These are phyloP conservation scores for Cutaneotrichosporon daszewskae DNA, from an alignment of 1,284 basidiomycete species.

Conservation along the genomic window DNA sequence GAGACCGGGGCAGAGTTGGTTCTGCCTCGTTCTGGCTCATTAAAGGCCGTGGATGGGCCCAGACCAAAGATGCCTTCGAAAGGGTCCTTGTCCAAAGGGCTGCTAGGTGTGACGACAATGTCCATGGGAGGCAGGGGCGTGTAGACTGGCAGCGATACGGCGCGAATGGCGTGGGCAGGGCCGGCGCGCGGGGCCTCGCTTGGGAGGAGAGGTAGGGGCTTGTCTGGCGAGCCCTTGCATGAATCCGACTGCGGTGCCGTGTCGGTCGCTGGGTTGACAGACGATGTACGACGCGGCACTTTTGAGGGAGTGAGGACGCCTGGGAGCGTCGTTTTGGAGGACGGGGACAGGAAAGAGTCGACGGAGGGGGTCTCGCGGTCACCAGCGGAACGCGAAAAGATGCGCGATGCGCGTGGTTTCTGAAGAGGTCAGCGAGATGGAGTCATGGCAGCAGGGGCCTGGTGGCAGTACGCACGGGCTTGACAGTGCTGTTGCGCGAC, in stretches of 20 bases:
- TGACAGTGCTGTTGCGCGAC: conserved; percentile 11
- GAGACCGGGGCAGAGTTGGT: conserved; percentile 20
- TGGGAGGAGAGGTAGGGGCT: conserved; percentile 10
- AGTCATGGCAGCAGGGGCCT: background rate
- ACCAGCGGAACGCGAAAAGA: conserved; percentile 26
- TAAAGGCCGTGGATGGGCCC: background rate
- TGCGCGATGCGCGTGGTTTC: conserved; percentile 18
- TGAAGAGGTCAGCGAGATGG: conserved; percentile 2
- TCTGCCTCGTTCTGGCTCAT: conserved; percentile 4
- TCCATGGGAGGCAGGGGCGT: conserved; percentile 18
- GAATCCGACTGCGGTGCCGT: background rate
- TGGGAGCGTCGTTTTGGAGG: background rate
- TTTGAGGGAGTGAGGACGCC: conserved; percentile 10
- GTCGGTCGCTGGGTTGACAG: conserved; percentile 3
- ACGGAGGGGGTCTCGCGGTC: conserved; percentile 10
- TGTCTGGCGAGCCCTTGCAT: conserved; percentile 9
- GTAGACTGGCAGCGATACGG: background rate
- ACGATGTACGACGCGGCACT: conserved; percentile 13
- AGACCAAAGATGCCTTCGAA: conserved; percentile 10
- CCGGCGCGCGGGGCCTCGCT: background rate
- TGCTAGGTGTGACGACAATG: conserved; percentile 41
- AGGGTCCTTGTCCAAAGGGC: conserved; percentile 19
- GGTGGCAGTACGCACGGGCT: conserved; percentile 14
- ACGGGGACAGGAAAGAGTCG: background rate
- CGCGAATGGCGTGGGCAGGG: background rate